Base-by-base conservation (phyloP, 2,329 filamentous ascomycete species). In the Epichloe coenophiala region DNA sequence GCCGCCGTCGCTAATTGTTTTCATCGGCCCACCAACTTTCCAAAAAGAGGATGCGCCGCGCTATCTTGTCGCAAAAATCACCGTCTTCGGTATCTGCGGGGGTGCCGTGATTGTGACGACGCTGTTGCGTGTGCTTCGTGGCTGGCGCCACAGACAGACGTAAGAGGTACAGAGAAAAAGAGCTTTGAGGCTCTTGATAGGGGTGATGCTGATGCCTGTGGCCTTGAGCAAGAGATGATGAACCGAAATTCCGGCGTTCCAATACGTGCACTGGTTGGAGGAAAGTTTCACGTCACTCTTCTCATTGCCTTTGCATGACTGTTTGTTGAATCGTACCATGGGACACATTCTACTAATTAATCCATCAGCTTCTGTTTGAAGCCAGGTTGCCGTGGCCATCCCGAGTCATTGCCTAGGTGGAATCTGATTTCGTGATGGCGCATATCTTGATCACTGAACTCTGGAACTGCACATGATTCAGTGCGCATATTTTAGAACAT, bases 1-100 rank as follows among this genome's bases (percentile, higher is more conserved):
- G 71, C 68, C 0, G 61, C 71, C 38, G 68, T 73, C 8, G 73
- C 72, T 55, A 52, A 1, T 68, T 64, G 5, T 70, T 70, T 53
- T 72, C 48, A 68, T 57, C 23, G 54, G 54, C 17, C 58, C 56
- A 11, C 56, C 59, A 49, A 60, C 56, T 7, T 58, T 59, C 50
- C 54, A 54, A 27, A 48, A 69, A 2, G 69, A 73, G 51, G 72
- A 76, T 56, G 65, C 69, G 1, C 73, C 73, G 0, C 60, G 65
- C 3, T 79, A 79, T 27, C 27, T 27, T 27, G 27, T 2, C 27
- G 27, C 7, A 27, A 27, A 27, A 27, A 3, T 8, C 27, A 27
- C 27, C 27, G 27, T 27, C 27, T 27, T 27, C 27, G 7, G 27
- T 8, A 27, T 27, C 23, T 27, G 23, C 6, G 23, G 6, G 23